Base-by-base conservation (phyloP, 257 asterid genomes). In the Penstemon eatonii region DNA sequence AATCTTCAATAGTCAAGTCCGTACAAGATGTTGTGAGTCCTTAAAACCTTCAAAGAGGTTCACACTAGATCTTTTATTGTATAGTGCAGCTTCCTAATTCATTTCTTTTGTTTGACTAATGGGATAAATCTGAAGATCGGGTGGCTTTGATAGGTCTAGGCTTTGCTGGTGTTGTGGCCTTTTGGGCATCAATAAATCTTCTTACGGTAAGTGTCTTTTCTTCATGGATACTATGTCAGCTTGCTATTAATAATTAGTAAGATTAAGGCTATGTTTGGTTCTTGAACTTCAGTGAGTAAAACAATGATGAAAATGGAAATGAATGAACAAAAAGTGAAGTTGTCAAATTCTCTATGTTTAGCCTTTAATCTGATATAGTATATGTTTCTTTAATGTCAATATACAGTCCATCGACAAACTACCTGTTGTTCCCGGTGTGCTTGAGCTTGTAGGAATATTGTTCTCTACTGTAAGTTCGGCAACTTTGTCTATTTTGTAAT, bases 111-210 rank as follows among this genome's bases (percentile, higher is more conserved):
- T 72, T 80, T 75, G 74, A 63, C 60, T 79, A 93, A 97, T 93
- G 97, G 98, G 95, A 86, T 49, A 82, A 83, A 38, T 80, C 98
- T 44, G 98, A 93, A 81, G 97, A 93, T 75, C 90, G 94, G 56
- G 2, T 88, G 81, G 97, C 87, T 63, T 75, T 93, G 72, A 42
- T 93, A 58, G 98, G 97, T 68, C 74, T 93, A 76, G 97, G 98
- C 79, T 88, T 93, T 73, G 89, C 97, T 1, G 89, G 94, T 5
- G 69, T 88, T 63, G 92, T 83, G 63, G 97, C 72, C 56, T 65
- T 90, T n/a, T 90, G 98, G 98, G 92, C 96, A 5, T 59, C 94
- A 7, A 54, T 70, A 58, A 93, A 88, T 79, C 78, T 93, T 63
- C 61, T 86, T 15, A 9, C 85, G 81, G 97, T 93, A 90, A 77